Percentiles rank a stretch among this genome's conserved stretches.
phyloP scores from a whole-genome alignment of 2,329 filamentous ascomycete species.

The Nannizziopsis arthrosporioides region DNA sequence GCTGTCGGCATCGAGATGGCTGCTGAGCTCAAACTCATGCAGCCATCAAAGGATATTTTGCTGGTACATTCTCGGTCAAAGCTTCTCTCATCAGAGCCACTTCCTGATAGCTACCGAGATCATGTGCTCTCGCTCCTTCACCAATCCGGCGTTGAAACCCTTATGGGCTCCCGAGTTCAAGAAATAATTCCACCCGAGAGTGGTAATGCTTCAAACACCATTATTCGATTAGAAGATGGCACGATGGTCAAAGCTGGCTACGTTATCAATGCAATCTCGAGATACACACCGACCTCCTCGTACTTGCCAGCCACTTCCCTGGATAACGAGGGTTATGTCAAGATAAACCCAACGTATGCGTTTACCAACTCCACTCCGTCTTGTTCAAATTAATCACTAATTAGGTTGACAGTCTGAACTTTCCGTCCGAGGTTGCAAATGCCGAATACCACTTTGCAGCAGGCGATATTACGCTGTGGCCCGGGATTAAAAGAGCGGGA shows the following conservation, averaged over 20 bases:
- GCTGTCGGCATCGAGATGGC: slow-evolving; percentile 77
- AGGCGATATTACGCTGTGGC: slow-evolving; percentile 57
- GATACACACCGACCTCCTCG: slow-evolving; percentile 46
- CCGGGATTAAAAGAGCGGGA: slow-evolving; percentile 64
- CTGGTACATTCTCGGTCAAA: slow-evolving; percentile 61
- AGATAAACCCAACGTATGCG: slow-evolving; percentile 44
- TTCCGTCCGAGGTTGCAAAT: slow-evolving; percentile 45
- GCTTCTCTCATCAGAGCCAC: slow-evolving; percentile 60
- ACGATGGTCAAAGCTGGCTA: slow-evolving; percentile 48
- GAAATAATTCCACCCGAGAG: slow-evolving; percentile 35
- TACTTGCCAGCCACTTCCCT: slow-evolving; percentile 49
- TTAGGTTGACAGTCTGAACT: slow-evolving; percentile 37
- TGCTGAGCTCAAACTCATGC: slow-evolving; percentile 58
- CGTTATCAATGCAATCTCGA: slow-evolving; percentile 57
- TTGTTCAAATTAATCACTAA: background rate
- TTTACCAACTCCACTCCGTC: background rate
- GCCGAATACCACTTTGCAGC: slow-evolving; percentile 51
- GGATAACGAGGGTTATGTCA: slow-evolving; percentile 52
- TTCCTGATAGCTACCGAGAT: slow-evolving; percentile 59
- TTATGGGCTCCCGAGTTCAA: slow-evolving; percentile 49
- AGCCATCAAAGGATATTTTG: slow-evolving; percentile 55
- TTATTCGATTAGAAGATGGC: slow-evolving; percentile 50
- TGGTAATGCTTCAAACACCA: slow-evolving; percentile 27
- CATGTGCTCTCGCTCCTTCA: slow-evolving; percentile 46
- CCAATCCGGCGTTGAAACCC: slow-evolving; percentile 53